Evolutionary conservation across 140 eudicot species (phyloP), one percentile per base, ranked within the genome.

Genomic region (Stevia rebaudiana): DNA sequence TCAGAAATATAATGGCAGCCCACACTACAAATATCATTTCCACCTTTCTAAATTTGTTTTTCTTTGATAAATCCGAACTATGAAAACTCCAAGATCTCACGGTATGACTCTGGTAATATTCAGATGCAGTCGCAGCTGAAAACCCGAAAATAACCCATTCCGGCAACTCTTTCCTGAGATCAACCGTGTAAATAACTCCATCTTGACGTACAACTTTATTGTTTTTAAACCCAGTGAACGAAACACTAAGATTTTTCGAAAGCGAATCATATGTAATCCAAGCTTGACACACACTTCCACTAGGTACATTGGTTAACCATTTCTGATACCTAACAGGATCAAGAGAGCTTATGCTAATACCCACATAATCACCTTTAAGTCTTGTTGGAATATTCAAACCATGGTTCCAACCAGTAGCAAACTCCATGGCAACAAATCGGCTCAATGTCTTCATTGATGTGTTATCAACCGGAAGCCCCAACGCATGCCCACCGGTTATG

Each of bases 261-360:
- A 13, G 39, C n/a, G 70, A 74, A 59, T 79, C 70, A 21, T 65
- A 79, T 15, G 2, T 59, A 50, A 63, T 43, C 70, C 69, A 58
- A 28, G 86, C 94, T 30, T 76, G 71, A 65, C 74, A 73, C 36
- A 15, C 70, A 18, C 8, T 36, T 17, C 72, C 85, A 17, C 1
- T 9, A 5, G 71, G 21, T 25, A 81, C 16, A 19, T 57, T 67
- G 71, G 18, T 63, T 35, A 0, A 0, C 88, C 94, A 85, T 25
- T 35, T 18, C 3, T 31, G 25, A 48, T 6, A 50, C 1, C 8
- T 28, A 21, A 13, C 61, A 28, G 83, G 81, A 36, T 6, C 2
- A 36, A 36, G 11, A 36, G 41, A 36, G 41, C 41, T 36, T 0
- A 36, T 36, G 11, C 41, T 36, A 8, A 36, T 36, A 36, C 41